Base-by-base conservation (phyloP, 208 protist species). In the Acanthamoeba pearcei region DNA sequence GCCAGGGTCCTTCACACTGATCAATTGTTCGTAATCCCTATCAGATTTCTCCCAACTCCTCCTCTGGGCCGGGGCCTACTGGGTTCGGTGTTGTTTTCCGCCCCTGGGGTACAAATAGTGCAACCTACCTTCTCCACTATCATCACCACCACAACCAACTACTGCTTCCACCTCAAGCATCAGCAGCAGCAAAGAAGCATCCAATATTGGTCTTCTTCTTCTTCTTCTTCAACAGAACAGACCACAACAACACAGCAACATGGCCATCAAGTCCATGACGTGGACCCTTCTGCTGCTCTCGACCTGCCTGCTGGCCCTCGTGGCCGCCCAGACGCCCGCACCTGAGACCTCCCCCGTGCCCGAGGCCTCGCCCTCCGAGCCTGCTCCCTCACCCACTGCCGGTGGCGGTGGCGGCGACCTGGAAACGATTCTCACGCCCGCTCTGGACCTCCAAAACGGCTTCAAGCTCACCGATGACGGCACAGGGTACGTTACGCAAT, bases 391-490 rank as follows among this genome's bases (percentile, higher is more conserved):
- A 5, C 32, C 19, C 6, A 42, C 74, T 22, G 12, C 82, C 53
- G 29, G 32, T 6, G 49, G 32, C n/a, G 29, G 10, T 22, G 49
- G 32, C 15, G 29, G 82, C 5, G 29, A 24, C 15, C 1, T n/a
- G 3, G 51, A 66, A 13, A 32, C 82, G 17, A 2, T 13, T 9
- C 49, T 68, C 27, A 38, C 0, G 82, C 9, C 82, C 12, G 62
- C 64, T 9, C 32, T 76, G 6, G 27, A 78, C 86, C 86, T 92
- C 27, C 42, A 51, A 15, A 78, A 78, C 62, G 86, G 55, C 64
- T 92, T 92, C 86, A 51, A 32, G 27, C 32, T 70, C 86, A 57
- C 55, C 55, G 27, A 78, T 12, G 86, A 78, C 38, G 86, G 64
- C 32, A 92, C 55, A 5, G 86, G 86, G 55, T 60, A 60, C 2